Base-by-base conservation (phyloP, 139 green algal species). In the Chlorella sorokiniana region DNA sequence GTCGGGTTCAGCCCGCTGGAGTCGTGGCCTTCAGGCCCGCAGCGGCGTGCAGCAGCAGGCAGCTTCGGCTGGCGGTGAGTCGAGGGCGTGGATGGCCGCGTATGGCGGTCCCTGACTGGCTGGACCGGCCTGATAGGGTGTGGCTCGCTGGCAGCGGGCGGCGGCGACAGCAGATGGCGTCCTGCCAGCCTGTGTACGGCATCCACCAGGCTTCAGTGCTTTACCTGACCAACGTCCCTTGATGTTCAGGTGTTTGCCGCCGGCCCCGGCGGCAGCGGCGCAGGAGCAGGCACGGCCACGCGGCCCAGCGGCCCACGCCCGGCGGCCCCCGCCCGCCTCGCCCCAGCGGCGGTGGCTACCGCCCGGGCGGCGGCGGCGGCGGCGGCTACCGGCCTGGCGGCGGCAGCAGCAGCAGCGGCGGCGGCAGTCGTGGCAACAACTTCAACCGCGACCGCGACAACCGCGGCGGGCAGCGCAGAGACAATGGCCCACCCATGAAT, bases 401-500 rank as follows among this genome's bases (percentile, higher is more conserved):
- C 25, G 14, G 65, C 45, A 31, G 70, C 16, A 64, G 62, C 35
- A 33, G 37, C 33, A 16, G 79, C 40, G 45, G 71, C 37, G 70
- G 71, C 25, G 76, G 52, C 51, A 33, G 79, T 11, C 25, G 61
- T 27, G 45, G 69, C 44, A 29, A 42, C 14, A 45, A 69, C 56
- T 45, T 68, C 16, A 11, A 56, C 14, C 29, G 61, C 62, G 62
- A n/a, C 25, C 29, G 29, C 25, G 20, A 3, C 8, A 14, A 23
- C 27, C 7, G 62, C 9, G 62, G 62, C 31, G 1, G 31, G 31
- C 62, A 69, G 62, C 62, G 33, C 1, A 14, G 62, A 2, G 62
- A 69, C 62, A 3, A 16, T 23, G 38, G 23, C 6, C 16, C 84
- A 10, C 37, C 75, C 37, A 82, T 88, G 68, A 88, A 88, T 52